These are phyloP conservation scores for Bacterosira constricta DNA, from an alignment of 108 stramenopile genomes.

Conservation along the genomic window DNA sequence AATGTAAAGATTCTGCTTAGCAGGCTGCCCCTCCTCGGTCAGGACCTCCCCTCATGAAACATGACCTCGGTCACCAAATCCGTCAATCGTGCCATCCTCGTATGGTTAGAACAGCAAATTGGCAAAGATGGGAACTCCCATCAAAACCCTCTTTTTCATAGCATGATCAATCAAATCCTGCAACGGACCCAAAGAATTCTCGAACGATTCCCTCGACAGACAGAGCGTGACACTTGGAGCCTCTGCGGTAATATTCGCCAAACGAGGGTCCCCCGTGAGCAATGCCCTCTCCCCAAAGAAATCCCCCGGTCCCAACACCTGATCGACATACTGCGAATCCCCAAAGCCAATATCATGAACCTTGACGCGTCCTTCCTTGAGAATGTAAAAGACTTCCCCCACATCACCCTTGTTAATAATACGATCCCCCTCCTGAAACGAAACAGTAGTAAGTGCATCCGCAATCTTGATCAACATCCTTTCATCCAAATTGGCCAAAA, in stretches of 20 bases:
- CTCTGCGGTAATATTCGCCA: constrained; percentile 79
- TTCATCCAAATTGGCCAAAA: constrained; percentile 80
- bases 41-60: constrained; percentile 67
- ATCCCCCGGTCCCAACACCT: constrained; percentile 74
- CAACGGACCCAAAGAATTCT: constrained; percentile 77
- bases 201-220: constrained; percentile 80
- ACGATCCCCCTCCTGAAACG: constrained; percentile 82
- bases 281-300: constrained; percentile 97
- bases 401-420: constrained; percentile 90
- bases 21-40: constrained; percentile 77
- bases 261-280: constrained; percentile 93
- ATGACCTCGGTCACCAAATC: constrained; percentile 69
- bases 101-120: constrained; percentile 84
- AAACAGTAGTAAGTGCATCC: constrained; percentile 82
- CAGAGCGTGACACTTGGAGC: constrained; percentile 71
- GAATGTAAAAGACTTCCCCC: constrained; percentile 94
- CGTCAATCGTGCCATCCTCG: constrained; percentile 80
- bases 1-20: constrained; percentile 77
- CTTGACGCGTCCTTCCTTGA: constrained; percentile 87
- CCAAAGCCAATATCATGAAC: constrained; percentile 85
- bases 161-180: constrained; percentile 81
- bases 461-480: constrained; percentile 72
- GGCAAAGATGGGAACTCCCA: constrained; percentile 87
- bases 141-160: constrained; percentile 82
- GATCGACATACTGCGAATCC: constrained; percentile 75